Conservation (phyloP, 805 yeast genomes). For the Metschnikowia corniflorae region DNA sequence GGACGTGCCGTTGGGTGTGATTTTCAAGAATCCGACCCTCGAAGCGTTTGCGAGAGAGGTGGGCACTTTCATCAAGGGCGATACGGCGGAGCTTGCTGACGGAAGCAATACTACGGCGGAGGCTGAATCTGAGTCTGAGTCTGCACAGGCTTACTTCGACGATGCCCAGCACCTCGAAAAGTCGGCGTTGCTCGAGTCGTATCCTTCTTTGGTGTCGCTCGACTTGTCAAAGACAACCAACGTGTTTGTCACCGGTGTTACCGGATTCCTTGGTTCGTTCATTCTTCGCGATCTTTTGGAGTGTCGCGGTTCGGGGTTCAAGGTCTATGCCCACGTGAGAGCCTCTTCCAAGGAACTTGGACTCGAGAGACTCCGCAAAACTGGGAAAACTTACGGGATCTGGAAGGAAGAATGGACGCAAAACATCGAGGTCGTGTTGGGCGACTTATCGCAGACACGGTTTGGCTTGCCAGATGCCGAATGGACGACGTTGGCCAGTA, state of each 20-base stretch:
- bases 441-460: slow-evolving; percentile 69
- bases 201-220: slow-evolving; percentile 40
- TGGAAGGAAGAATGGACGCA: slow-evolving; percentile 62
- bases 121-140: slow-evolving; percentile 17
- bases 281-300: slow-evolving; percentile 70
- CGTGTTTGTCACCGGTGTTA: slow-evolving; percentile 90
- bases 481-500: slow-evolving; percentile 57
- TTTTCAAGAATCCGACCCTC: slow-evolving; percentile 87
- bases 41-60: slow-evolving; percentile 73
- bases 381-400: slow-evolving; percentile 79
- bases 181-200: slow-evolving; percentile 41
- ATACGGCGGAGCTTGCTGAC: slow-evolving; percentile 42
- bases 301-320: slow-evolving; percentile 50
- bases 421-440: slow-evolving; percentile 70
- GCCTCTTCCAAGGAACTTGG: slow-evolving; percentile 70
- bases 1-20: slow-evolving; percentile 84
- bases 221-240: slow-evolving; percentile 39
- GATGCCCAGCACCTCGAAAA: slow-evolving; percentile 63
- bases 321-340: slow-evolving; percentile 85
- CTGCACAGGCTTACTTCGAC: slow-evolving; percentile 44
- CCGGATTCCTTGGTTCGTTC: slow-evolving; percentile 94
- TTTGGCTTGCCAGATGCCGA: slow-evolving; percentile 60
- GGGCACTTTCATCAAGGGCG: slow-evolving; percentile 51
- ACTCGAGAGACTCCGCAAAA: slow-evolving; percentile 65
- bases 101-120: slow-evolving; percentile 24